A percentile compares a stretch with the other conserved stretches of the same genome.
Conservation (phyloP, 768 basidiomycete genomes). For the Cyclocybe cylindracea region DNA sequence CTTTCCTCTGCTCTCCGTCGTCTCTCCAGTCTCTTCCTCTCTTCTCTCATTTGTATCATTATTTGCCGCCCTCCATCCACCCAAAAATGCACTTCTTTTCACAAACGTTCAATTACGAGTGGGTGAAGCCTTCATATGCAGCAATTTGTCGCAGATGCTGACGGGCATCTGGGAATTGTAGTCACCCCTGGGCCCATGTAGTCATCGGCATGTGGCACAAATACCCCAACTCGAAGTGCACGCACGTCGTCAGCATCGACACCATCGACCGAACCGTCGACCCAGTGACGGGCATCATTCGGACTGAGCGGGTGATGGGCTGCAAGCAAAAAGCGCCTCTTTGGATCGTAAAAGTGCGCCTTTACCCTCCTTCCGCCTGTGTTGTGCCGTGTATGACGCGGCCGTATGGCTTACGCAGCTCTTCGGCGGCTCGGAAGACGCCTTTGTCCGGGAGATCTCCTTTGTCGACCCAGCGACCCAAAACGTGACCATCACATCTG, state of each 20-base stretch:
- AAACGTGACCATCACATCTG: constrained; percentile 82
- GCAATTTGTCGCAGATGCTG: constrained; percentile 7
- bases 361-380: neutral
- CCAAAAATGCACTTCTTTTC: constrained; percentile 82
- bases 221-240: constrained; percentile 92
- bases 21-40: constrained; percentile 10
- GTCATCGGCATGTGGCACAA: constrained; percentile 94
- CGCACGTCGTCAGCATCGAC: constrained; percentile 86
- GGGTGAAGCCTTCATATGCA: constrained; percentile 29
- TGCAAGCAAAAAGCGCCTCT: constrained; percentile 89
- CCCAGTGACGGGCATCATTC: constrained; percentile 81
- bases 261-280: constrained; percentile 85
- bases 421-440: constrained; percentile 91
- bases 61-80: constrained; percentile 18
- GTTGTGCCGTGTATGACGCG: neutral
- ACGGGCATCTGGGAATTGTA: constrained; percentile 30
- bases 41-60: constrained; percentile 29
- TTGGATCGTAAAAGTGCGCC: constrained; percentile 90
- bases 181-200: constrained; percentile 90
- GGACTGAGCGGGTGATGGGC: constrained; percentile 87
- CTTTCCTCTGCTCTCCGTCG: constrained; percentile 8
- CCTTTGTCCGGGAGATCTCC: constrained; percentile 92
- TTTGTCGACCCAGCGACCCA: constrained; percentile 86
- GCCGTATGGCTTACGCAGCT: constrained; percentile 48
- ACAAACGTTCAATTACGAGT: constrained; percentile 85